A percentile compares a stretch with the other conserved stretches of the same genome.
phyloP scores from a whole-genome alignment of 768 basidiomycete species.

The Russula sp. region DNA sequence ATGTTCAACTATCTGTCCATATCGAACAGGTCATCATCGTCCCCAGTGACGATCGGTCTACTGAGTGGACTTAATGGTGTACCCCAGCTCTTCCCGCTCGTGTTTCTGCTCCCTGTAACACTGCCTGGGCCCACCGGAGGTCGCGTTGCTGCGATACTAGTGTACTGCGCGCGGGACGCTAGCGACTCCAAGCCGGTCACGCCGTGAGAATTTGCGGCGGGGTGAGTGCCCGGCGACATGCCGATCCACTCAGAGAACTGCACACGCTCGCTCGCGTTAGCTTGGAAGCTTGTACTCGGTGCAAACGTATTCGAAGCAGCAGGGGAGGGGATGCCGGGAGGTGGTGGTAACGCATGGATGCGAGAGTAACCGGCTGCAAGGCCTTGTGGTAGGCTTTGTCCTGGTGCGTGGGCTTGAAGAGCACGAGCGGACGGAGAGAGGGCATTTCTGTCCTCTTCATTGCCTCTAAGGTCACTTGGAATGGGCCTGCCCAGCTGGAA shows the following conservation, averaged over 20 bases:
- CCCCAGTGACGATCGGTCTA: conserved; percentile 54
- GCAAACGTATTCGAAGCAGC: conserved; percentile 36
- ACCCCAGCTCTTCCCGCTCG: conserved; percentile 40
- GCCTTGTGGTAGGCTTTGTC: conserved; percentile 88
- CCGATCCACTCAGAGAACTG: conserved; percentile 37
- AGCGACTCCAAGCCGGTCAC: conserved; percentile 46
- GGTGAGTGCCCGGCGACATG: conserved; percentile 35
- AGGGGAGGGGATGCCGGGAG: conserved; percentile 40
- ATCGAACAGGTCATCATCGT: conserved; percentile 67
- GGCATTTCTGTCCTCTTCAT: conserved; percentile 37
- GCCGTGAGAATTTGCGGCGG: conserved; percentile 33
- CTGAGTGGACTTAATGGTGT: conserved; percentile 58
- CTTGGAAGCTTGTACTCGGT: conserved; percentile 33
- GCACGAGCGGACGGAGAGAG: conserved; percentile 74
- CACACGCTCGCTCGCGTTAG: conserved; percentile 28
- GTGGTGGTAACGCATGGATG: conserved; percentile 66
- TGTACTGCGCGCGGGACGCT: conserved; percentile 57
- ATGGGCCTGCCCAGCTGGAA: conserved; percentile 41
- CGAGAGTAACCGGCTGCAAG: conserved; percentile 88
- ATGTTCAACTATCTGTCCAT: conserved; percentile 51
- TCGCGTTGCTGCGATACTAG: conserved; percentile 41
- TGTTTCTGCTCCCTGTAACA: conserved; percentile 32
- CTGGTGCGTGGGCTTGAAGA: conserved; percentile 83
- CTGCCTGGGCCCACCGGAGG: conserved; percentile 27
- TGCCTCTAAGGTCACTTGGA: conserved; percentile 32